These are phyloP conservation scores for Bipolaris victoriae DNA, from an alignment of 2,329 filamentous ascomycete species.

Conservation along the genomic window DNA sequence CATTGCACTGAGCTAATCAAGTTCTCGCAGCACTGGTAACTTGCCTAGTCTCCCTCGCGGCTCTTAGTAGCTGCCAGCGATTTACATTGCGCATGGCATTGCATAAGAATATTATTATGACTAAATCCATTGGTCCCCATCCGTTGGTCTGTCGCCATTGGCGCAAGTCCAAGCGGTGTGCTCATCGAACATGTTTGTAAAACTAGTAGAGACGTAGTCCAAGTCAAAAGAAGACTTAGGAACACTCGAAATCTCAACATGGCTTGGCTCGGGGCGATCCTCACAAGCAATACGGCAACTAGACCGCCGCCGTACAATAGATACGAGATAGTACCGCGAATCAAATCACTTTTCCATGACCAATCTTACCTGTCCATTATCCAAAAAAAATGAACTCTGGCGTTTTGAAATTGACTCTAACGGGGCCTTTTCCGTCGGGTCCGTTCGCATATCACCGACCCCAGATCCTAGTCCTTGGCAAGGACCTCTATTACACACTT, in stretches of 20 bases:
- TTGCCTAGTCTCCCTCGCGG: not conserved
- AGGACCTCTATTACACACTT: not conserved
- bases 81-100: not conserved
- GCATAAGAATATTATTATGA: not conserved
- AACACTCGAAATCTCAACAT: not conserved
- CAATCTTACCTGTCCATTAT: not conserved
- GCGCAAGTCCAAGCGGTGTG: not conserved
- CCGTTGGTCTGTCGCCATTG: not conserved
- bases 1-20: not conserved
- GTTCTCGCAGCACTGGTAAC: not conserved
- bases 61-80: not conserved
- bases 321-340: not conserved
- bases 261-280: not conserved
- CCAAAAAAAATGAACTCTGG: not conserved
- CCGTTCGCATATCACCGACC: not conserved
- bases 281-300: not conserved
- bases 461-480: not conserved
- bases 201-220: not conserved
- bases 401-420: not conserved
- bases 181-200: not conserved
- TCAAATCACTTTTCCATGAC: not conserved
- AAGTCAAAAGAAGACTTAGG: not conserved
- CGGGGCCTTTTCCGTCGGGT: slow-evolving; percentile 1
- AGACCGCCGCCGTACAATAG: not conserved
- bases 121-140: not conserved